Percentiles rank a stretch among this genome's conserved stretches.
Conservation (phyloP, 108 stramenopile species). For the Fragilariopsis cylindrus region DNA sequence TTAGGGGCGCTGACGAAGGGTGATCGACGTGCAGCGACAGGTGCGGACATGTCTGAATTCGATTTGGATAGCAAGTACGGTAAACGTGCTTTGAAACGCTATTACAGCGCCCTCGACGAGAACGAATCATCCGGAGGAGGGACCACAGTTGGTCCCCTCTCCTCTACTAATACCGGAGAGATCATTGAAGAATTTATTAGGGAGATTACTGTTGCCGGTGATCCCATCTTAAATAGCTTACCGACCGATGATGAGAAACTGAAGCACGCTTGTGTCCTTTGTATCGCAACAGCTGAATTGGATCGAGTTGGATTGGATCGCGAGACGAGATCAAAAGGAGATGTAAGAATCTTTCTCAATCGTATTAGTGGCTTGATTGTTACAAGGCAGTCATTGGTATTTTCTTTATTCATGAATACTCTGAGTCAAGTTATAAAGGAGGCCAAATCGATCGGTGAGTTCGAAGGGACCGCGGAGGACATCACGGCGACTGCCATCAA, state of each 20-base stretch:
- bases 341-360: constrained; percentile 62
- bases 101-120: constrained; percentile 25
- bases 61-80: constrained; percentile 56
- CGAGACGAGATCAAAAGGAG: constrained; percentile 26
- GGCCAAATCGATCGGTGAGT: constrained; percentile 64
- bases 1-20: constrained; percentile 87
- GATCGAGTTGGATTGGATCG: constrained; percentile 35
- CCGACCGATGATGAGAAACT: constrained; percentile 18
- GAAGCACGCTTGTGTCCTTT: constrained; percentile 15
- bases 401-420: constrained; percentile 56
- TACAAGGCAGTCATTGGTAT: constrained; percentile 49
- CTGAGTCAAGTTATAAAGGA: constrained; percentile 52
- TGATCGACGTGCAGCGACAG: constrained; percentile 65
- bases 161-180: constrained; percentile 32
- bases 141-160: not conserved
- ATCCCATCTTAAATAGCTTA: constrained; percentile 3
- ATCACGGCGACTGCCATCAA: constrained; percentile 51
- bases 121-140: constrained; percentile 19
- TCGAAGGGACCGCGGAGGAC: constrained; percentile 70
- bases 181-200: constrained; percentile 44
- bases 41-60: constrained; percentile 46
- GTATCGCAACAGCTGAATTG: constrained; percentile 32
- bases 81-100: constrained; percentile 35
- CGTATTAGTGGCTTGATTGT: constrained; percentile 59
- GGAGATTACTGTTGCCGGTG: not conserved